phyloP scores from a whole-genome alignment of 2,329 filamentous ascomycete species.

The Alternaria gaisen region DNA sequence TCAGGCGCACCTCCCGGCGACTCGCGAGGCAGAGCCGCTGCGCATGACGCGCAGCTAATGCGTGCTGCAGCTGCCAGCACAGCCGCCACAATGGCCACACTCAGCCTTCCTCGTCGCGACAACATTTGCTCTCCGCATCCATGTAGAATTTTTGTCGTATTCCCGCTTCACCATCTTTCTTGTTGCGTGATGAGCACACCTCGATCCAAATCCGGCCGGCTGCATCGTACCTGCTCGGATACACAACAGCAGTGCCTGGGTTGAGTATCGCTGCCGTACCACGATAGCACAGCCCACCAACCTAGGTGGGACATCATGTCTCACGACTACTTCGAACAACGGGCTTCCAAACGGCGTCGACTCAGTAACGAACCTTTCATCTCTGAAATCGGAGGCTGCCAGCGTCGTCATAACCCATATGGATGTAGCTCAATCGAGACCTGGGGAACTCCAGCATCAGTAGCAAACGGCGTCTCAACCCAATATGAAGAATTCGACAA shows the following conservation, averaged over 20 bases:
- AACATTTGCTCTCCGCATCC: neutral
- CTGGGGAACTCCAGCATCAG: neutral
- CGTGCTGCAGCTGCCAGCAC: neutral
- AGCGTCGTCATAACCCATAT: neutral
- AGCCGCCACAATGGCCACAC: neutral
- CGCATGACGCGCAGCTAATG: neutral
- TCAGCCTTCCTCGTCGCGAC: neutral
- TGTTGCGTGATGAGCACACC: rapidly evolving
- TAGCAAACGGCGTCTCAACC: neutral
- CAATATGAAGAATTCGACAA: neutral
- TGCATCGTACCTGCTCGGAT: neutral
- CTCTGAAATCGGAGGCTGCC: rapidly evolving
- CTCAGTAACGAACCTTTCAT: neutral
- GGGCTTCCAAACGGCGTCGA: neutral
- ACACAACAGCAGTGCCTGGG: neutral
- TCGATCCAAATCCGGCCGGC: neutral
- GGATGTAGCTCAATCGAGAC: neutral
- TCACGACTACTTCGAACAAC: neutral
- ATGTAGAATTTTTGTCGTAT: neutral
- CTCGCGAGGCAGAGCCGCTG: neutral
- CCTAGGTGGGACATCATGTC: neutral
- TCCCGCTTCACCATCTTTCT: neutral
- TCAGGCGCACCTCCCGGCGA: too few species aligned
- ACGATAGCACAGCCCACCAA: neutral
- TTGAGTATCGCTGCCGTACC: neutral